Evolutionary conservation across 495 filamentous ascomycete species (phyloP).

Genomic region (Trichoderma asperelloides): DNA sequence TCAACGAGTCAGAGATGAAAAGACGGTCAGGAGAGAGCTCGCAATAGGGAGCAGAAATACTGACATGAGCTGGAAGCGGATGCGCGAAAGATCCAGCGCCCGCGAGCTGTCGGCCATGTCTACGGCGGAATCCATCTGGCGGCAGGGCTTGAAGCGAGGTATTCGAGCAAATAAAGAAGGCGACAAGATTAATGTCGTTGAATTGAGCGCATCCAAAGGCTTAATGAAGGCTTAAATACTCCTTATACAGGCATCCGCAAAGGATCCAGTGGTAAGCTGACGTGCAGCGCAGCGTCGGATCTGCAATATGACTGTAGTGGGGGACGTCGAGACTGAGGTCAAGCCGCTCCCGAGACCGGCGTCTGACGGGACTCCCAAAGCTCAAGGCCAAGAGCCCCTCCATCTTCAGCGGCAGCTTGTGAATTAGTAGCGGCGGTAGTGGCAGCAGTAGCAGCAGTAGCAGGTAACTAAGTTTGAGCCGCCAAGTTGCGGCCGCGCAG

Average conservation of each 20-base stretch:
- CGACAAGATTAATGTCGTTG: neutral
- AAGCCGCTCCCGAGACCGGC: constrained; percentile 1
- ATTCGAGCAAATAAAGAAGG: neutral
- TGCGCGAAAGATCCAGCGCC: constrained; percentile 83
- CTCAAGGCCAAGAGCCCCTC: neutral
- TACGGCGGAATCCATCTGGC: constrained; percentile 77
- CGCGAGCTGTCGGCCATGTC: constrained; percentile 75
- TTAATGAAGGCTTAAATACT: no score
- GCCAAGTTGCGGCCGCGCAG: no score
- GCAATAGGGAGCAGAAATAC: constrained; percentile 16
- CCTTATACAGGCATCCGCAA: no score
- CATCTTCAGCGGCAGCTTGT: neutral
- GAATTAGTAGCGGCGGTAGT: neutral
- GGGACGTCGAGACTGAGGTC: neutral
- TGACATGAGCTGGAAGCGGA: constrained; percentile 93
- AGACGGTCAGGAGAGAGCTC: neutral
- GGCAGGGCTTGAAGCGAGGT: neutral
- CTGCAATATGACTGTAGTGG: neutral
- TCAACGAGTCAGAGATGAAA: neutral
- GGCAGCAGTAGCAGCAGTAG: no score
- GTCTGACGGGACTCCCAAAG: neutral
- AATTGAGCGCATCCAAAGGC: neutral
- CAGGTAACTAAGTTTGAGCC: no score
- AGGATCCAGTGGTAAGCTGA: neutral
- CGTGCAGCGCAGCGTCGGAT: neutral